Conservation (phyloP, 768 basidiomycete species). For the Ephemerocybe angulata region DNA sequence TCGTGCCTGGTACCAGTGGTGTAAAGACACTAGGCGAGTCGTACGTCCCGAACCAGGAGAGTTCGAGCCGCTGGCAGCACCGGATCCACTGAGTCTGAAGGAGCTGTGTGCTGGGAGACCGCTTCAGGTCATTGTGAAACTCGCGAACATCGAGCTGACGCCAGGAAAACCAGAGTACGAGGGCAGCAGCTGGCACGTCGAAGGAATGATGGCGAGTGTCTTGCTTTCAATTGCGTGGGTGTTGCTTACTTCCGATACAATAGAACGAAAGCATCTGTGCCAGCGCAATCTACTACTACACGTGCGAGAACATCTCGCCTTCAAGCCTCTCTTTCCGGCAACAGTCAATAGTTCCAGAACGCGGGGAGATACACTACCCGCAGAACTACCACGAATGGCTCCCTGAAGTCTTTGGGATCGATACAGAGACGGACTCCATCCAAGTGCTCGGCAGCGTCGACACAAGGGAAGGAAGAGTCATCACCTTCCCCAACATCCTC, state of each 20-base stretch:
- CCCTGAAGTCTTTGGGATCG: too few relatives aligned
- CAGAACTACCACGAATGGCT: slow-evolving; percentile 23
- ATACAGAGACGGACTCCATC: neutral
- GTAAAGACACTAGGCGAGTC: neutral
- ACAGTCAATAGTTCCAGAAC: neutral
- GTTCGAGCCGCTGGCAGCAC: neutral
- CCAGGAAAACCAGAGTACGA: slow-evolving; percentile 25
- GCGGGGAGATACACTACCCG: slow-evolving; percentile 1
- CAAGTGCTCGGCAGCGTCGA: slow-evolving; percentile 25
- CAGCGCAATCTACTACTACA: slow-evolving; percentile 25
- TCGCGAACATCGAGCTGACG: slow-evolving; percentile 23
- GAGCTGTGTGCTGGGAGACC: slow-evolving; percentile 15
- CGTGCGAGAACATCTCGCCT: slow-evolving; percentile 29
- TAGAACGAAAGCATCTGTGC: slow-evolving; percentile 25
- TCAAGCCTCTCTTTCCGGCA: slow-evolving; percentile 18
- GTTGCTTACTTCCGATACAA: slow-evolving; percentile 19
- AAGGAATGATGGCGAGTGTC: slow-evolving; percentile 20
- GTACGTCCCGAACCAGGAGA: neutral
- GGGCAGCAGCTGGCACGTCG: slow-evolving; percentile 28
- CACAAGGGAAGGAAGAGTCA: slow-evolving; percentile 25
- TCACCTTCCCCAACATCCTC: slow-evolving; percentile 35
- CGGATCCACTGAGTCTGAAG: too few relatives aligned
- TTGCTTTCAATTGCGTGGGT: neutral
- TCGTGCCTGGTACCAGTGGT: neutral
- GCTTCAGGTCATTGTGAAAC: slow-evolving; percentile 19